These are phyloP conservation scores for Pseudoperonospora humuli DNA, from an alignment of 352 stramenopile genomes.

Conservation along the genomic window DNA sequence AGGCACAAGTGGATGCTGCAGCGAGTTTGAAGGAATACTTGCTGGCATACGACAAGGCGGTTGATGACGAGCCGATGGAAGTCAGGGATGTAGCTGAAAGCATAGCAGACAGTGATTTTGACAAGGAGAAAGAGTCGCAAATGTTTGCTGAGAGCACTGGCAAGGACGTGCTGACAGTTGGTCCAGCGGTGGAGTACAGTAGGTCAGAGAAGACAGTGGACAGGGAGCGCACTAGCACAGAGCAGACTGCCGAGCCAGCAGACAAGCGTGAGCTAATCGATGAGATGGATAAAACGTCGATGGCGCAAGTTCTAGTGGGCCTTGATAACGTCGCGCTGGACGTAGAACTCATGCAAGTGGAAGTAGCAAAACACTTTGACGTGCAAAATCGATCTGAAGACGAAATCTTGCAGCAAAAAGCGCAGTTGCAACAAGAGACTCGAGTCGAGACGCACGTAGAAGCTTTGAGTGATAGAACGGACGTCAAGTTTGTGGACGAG, in stretches of 20 bases:
- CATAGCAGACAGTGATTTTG: background rate
- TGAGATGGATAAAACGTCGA: background rate
- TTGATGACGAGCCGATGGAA: background rate
- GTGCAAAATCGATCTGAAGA: conserved; percentile 7
- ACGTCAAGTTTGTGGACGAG: conserved; percentile 5
- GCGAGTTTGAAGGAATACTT: conserved; percentile 7
- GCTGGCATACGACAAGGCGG: background rate
- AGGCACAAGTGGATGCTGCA: conserved; percentile 5
- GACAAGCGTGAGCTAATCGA: conserved; percentile 1
- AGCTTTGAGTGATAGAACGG: background rate
- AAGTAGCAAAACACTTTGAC: conserved; percentile 3
- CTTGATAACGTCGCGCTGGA: conserved; percentile 5
- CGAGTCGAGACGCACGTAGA: background rate
- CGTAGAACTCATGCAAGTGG: conserved; percentile 14
- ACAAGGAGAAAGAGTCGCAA: background rate
- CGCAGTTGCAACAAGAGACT: conserved; percentile 1
- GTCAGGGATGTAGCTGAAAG: too few relatives aligned
- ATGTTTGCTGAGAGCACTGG: background rate
- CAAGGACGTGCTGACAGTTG: background rate
- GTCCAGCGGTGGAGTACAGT: background rate
- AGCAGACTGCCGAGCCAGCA: background rate
- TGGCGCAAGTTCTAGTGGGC: conserved; percentile 12
- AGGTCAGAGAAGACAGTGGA: background rate
- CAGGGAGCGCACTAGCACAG: background rate
- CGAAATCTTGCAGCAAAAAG: conserved; percentile 2